Percentiles rank a stretch among this genome's conserved stretches.
These are phyloP conservation scores for Delonix regia DNA, from an alignment of 306 rosid genomes.

Conservation along the genomic window DNA sequence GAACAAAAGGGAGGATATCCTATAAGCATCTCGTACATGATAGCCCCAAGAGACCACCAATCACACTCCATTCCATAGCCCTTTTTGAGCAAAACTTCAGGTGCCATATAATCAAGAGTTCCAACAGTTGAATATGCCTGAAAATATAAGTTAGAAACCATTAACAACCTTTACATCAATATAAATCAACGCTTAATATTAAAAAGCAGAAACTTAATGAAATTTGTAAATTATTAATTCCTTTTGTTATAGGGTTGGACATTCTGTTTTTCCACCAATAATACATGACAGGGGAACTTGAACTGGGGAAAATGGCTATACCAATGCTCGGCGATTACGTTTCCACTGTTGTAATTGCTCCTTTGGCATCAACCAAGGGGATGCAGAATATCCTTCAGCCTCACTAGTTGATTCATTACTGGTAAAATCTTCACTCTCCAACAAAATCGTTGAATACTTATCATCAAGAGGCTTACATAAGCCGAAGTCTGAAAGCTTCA, in stretches of 20 bases:
- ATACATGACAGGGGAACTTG: conserved; percentile 18
- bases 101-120: conserved; percentile 99
- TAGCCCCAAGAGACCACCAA: conserved; percentile 99
- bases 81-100: conserved; percentile 95
- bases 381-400: conserved; percentile 64
- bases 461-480: conserved; percentile 97
- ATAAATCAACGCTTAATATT: background rate
- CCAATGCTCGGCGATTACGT: conserved; percentile 97
- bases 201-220: conserved; percentile 22
- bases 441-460: conserved; percentile 81
- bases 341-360: conserved; percentile 94
- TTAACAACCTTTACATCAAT: conserved; percentile 13
- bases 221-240: conserved; percentile 14
- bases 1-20: conserved; percentile 99
- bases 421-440: conserved; percentile 79
- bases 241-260: conserved; percentile 10
- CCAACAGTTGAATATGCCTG: conserved; percentile 99
- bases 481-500: conserved; percentile 99
- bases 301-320: conserved; percentile 43
- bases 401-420: conserved; percentile 68
- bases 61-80: conserved; percentile 99
- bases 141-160: conserved; percentile 22
- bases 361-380: conserved; percentile 97
- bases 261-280: conserved; percentile 22
- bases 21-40: conserved; percentile 96